Evolutionary conservation across 768 basidiomycete genomes (phyloP).

Genomic region (Boletus reticuloceps): DNA sequence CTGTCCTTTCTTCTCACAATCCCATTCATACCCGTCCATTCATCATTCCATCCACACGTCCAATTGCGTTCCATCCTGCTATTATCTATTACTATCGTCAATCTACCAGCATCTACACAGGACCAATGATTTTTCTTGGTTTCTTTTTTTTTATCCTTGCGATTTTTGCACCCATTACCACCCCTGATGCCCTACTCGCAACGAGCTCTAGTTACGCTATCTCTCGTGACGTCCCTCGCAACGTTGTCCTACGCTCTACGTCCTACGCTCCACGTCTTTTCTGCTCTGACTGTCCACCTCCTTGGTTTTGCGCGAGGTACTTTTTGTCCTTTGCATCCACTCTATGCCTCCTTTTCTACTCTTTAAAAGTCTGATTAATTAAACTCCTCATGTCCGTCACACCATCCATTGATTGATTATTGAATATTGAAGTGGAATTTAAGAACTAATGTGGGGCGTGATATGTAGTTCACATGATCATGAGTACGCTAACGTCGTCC

Average conservation of each 20-base stretch:
- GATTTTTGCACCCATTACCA: neutral
- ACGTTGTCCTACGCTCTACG: slow-evolving; percentile 9
- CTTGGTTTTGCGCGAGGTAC: neutral
- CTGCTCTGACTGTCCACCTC: neutral
- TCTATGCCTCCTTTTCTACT: neutral
- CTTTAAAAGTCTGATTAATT: slow-evolving; percentile 15
- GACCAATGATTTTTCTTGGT: neutral
- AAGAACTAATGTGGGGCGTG: neutral
- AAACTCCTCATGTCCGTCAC: slow-evolving; percentile 10
- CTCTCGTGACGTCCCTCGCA: slow-evolving; percentile 14
- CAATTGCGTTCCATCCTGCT: slow-evolving; percentile 29
- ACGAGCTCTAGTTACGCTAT: slow-evolving; percentile 22
- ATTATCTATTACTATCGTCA: slow-evolving; percentile 36
- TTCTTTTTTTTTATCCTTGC: neutral
- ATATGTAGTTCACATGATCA: no score
- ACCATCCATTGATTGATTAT: neutral
- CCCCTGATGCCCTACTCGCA: slow-evolving; percentile 10
- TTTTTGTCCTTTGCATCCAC: neutral
- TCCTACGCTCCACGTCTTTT: neutral
- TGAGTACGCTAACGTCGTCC: no score
- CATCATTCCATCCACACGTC: slow-evolving; percentile 18
- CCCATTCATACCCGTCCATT: slow-evolving; percentile 12
- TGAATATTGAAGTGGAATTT: neutral
- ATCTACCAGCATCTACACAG: slow-evolving; percentile 16
- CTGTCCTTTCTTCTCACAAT: slow-evolving; percentile 6